Conservation (phyloP, 441 rosid species). For the Populus hybrid region DNA sequence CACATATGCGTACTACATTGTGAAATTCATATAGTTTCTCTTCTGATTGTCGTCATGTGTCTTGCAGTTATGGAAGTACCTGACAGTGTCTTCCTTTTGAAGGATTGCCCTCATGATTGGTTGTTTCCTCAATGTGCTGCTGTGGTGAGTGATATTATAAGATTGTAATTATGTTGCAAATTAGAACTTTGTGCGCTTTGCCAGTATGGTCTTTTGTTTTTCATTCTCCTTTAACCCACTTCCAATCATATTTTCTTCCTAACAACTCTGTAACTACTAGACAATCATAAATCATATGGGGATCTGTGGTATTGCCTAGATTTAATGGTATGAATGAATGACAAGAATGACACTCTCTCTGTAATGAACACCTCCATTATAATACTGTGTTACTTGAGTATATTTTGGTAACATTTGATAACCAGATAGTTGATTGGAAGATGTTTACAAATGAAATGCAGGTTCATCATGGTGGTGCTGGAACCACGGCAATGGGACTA, state of each 20-base stretch:
- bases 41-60: conserved; percentile 8
- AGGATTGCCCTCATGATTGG: conserved; percentile 99
- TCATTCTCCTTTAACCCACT: neutral
- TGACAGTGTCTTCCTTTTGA: conserved; percentile 66
- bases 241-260: neutral
- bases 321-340: neutral
- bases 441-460: conserved; percentile 31
- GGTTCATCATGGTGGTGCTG: conserved; percentile 99
- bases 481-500: conserved; percentile 96
- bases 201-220: neutral
- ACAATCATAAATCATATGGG: neutral
- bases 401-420: neutral
- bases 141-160: conserved; percentile 50
- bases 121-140: conserved; percentile 97
- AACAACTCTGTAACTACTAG: neutral
- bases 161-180: conserved; percentile 5
- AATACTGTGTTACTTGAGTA: neutral
- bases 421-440: neutral
- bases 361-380: neutral
- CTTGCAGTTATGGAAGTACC: conserved; percentile 71
- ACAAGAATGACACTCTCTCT: neutral
- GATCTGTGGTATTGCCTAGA: neutral
- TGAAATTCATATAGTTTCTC: neutral
- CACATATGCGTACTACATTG: neutral
- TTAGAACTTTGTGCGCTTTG: neutral